phyloP scores from a whole-genome alignment of 2,329 filamentous ascomycete species.

The Hypoxylon rubiginosum region DNA sequence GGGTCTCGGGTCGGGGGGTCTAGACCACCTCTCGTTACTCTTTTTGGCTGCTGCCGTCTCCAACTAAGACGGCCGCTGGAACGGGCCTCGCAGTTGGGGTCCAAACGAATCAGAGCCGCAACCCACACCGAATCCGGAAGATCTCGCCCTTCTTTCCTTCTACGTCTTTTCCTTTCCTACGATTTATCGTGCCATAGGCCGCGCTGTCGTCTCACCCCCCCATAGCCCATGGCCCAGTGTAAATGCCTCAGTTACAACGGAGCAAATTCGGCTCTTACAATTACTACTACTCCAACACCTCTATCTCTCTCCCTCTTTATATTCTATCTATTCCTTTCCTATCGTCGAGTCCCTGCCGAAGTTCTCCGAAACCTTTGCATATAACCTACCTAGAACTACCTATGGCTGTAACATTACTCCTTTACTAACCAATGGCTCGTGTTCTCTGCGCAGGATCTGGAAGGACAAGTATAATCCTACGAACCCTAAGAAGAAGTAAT shows the following conservation, averaged over 20 bases:
- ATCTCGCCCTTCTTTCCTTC: constrained; percentile 26
- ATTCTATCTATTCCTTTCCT: background rate
- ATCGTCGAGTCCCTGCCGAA: constrained; percentile 23
- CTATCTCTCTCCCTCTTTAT: constrained; percentile 8
- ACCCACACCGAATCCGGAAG: constrained; percentile 48
- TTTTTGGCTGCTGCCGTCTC: constrained; percentile 22
- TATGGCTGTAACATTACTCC: constrained; percentile 24
- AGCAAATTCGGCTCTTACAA: constrained; percentile 25
- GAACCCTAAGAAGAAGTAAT: constrained; percentile 60
- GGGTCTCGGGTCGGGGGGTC: constrained; percentile 39
- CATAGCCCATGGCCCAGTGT: constrained; percentile 26
- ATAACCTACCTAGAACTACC: constrained; percentile 7
- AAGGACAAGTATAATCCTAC: constrained; percentile 88
- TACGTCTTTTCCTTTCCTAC: constrained; percentile 1
- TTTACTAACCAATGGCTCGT: constrained; percentile 45
- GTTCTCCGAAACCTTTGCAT: constrained; percentile 33
- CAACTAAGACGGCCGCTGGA: constrained; percentile 37
- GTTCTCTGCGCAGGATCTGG: constrained; percentile 81
- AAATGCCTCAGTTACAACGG: constrained; percentile 44
- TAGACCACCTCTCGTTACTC: constrained; percentile 34
- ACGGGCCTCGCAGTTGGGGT: constrained; percentile 42
- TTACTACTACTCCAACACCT: constrained; percentile 9
- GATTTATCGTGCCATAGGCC: constrained; percentile 28
- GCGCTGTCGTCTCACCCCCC: constrained; percentile 23
- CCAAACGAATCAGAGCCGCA: constrained; percentile 43